Conservation (phyloP, 331 rosid genomes). For the Erythrophleum ivorense region DNA sequence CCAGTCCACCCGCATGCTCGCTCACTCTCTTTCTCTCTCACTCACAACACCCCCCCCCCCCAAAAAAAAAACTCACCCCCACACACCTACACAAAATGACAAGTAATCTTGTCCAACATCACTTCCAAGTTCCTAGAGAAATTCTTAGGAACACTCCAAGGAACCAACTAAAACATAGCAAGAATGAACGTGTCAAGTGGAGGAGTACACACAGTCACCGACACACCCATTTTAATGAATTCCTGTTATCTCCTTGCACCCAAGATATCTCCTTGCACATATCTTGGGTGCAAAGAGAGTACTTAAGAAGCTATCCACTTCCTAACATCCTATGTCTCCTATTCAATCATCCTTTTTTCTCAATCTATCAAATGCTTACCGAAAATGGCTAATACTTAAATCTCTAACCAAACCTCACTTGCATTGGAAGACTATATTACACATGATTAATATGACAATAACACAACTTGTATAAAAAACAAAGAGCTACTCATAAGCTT, state of each 20-base stretch:
- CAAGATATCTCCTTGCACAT: not conserved
- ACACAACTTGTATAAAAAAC: not conserved
- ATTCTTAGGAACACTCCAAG: not conserved
- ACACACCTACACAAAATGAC: not conserved
- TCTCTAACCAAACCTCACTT: not conserved
- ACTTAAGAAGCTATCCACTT: not conserved
- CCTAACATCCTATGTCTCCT: not conserved
- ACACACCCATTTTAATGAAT: not conserved
- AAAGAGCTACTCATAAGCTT: not conserved
- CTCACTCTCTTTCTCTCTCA: no score
- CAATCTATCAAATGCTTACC: not conserved
- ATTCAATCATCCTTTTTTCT: not conserved
- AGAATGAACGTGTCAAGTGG: not conserved
- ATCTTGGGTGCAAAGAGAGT: not conserved
- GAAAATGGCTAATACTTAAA: not conserved
- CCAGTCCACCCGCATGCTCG: no score
- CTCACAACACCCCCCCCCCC: no score
- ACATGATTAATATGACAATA: not conserved
- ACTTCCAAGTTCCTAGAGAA: conserved; percentile 7
- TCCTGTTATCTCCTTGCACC: not conserved
- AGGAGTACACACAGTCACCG: not conserved
- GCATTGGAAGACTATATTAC: conserved; percentile 12
- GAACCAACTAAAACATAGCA: not conserved
- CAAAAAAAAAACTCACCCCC: not conserved
- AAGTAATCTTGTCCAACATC: conserved; percentile 5